Base-by-base conservation (phyloP, 2,329 filamentous ascomycete genomes). In the Pseudocercospora pini-densiflorae region DNA sequence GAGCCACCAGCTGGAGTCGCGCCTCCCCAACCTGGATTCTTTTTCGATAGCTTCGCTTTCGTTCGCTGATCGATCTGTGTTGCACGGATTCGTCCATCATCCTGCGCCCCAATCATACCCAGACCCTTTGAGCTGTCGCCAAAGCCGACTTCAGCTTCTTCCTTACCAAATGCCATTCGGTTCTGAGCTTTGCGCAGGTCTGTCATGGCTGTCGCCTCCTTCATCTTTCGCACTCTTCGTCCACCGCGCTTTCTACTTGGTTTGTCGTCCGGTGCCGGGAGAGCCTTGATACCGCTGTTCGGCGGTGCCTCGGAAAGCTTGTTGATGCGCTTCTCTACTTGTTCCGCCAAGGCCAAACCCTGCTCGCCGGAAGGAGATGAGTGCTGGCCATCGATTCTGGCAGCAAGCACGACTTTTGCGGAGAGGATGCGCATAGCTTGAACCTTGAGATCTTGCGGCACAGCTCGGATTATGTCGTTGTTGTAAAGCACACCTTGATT, bases 151-250 rank as follows among this genome's bases (percentile, higher is more conserved):
- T 99, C 95, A 74, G 89, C 90, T 80, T 99, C 95, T 79, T 98
- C 94, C 78, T 97, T 95, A 65, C 94, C 94, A 76, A 99, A 99
- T 0, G 90, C 93, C 87, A 99, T 90, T 62, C 95, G 88, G 81
- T 99, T 99, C 80, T 98, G 95, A 4, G 93, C 93, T 79, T 98
- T 97, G 71, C 94, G 90, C 31, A 99, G 84, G 63, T 99, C 95
- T 0, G 95, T 99, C 93, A 97, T 97, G 67, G 95, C 94, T 6
- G 92, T 92, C 3, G 94, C 94, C 79, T 97, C 95, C 85, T 99
- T 99, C 67, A 94, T 94, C 79, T 97, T 97, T 64, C 95, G 86
- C 12, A 94, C 95, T 71, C 93, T 86, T 63, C 94, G 86, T 60
- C 95, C 95, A 79, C 95, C 95, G 70, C 95, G 91, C 79, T 99